Conservation (phyloP, 768 basidiomycete species). For the Kwoniella dendrophila region DNA sequence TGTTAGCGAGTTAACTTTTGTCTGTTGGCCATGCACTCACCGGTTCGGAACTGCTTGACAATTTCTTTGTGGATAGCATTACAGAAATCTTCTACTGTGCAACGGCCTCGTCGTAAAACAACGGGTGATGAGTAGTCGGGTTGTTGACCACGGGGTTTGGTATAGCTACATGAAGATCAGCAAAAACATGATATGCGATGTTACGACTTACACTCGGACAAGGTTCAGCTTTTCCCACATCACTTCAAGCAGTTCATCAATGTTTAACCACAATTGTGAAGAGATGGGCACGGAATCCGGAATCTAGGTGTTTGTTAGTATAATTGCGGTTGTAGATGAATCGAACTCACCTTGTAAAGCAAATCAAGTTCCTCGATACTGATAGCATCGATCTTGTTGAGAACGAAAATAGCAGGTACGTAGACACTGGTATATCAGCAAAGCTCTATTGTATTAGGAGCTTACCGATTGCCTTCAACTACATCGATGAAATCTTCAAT, state of each 20-base stretch:
- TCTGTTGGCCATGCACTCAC: slow-evolving; percentile 64
- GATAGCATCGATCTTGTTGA: slow-evolving; percentile 88
- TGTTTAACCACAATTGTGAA: slow-evolving; percentile 90
- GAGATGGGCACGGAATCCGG: slow-evolving; percentile 94
- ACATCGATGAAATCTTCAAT: slow-evolving; percentile 97
- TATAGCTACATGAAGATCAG: slow-evolving; percentile 60
- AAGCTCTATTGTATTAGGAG: not conserved
- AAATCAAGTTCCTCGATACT: slow-evolving; percentile 97
- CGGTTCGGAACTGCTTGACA: slow-evolving; percentile 92
- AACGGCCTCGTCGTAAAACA: slow-evolving; percentile 63
- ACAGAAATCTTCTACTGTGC: slow-evolving; percentile 83
- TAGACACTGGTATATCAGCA: slow-evolving; percentile 66
- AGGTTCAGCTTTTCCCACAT: slow-evolving; percentile 95
- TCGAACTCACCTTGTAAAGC: slow-evolving; percentile 61
- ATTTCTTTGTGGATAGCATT: slow-evolving; percentile 95
- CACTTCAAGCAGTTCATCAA: slow-evolving; percentile 86
- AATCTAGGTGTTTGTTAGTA: slow-evolving; percentile 61
- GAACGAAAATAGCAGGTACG: slow-evolving; percentile 85
- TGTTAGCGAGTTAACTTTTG: too few species aligned
- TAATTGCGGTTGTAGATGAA: not conserved
- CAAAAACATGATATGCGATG: not conserved
- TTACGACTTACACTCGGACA: slow-evolving; percentile 71
- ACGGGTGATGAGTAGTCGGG: slow-evolving; percentile 93
- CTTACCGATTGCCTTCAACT: slow-evolving; percentile 87
- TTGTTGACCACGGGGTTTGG: slow-evolving; percentile 84